Conservation (phyloP, 768 basidiomycete genomes). For the Tylopilus vinaceipallidus region DNA sequence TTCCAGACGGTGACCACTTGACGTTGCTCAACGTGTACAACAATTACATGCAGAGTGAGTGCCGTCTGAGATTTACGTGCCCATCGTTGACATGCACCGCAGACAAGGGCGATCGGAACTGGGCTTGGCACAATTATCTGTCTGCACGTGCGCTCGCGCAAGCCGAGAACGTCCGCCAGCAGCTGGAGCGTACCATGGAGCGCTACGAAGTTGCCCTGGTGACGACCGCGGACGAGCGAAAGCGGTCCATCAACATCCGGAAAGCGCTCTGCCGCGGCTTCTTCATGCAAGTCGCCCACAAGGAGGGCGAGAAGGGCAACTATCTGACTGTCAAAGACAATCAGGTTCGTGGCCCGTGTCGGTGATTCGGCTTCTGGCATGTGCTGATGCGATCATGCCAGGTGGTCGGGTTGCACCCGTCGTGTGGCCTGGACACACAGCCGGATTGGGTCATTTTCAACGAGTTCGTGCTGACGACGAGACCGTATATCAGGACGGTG, state of each 20-base stretch:
- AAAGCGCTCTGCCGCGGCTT: slow-evolving; percentile 88
- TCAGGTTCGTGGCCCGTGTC: slow-evolving; percentile 50
- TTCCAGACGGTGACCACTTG: slow-evolving; percentile 96
- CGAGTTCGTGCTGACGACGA: slow-evolving; percentile 91
- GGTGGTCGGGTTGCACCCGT: slow-evolving; percentile 56
- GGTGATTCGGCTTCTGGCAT: background rate
- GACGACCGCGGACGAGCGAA: slow-evolving; percentile 64
- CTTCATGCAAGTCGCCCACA: slow-evolving; percentile 98
- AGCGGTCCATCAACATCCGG: slow-evolving; percentile 71
- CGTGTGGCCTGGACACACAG: slow-evolving; percentile 80
- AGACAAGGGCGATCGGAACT: slow-evolving; percentile 80
- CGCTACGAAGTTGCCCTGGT: slow-evolving; percentile 78
- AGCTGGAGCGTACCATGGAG: slow-evolving; percentile 90
- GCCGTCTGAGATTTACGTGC: background rate
- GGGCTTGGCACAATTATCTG: slow-evolving; percentile 91
- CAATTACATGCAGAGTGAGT: slow-evolving; percentile 79
- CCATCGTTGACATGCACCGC: background rate
- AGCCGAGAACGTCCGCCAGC: slow-evolving; percentile 90
- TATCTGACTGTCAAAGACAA: slow-evolving; percentile 96
- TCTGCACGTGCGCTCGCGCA: slow-evolving; percentile 79
- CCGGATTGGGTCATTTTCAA: slow-evolving; percentile 95
- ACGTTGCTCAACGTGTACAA: slow-evolving; percentile 96
- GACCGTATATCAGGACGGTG: slow-evolving; percentile 88
- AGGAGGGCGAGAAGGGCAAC: slow-evolving; percentile 84
- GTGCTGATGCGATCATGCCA: slow-evolving; percentile 1